These are phyloP conservation scores for Pseudomonodictys pantanalensis DNA, from an alignment of 495 filamentous ascomycete genomes.

Conservation along the genomic window DNA sequence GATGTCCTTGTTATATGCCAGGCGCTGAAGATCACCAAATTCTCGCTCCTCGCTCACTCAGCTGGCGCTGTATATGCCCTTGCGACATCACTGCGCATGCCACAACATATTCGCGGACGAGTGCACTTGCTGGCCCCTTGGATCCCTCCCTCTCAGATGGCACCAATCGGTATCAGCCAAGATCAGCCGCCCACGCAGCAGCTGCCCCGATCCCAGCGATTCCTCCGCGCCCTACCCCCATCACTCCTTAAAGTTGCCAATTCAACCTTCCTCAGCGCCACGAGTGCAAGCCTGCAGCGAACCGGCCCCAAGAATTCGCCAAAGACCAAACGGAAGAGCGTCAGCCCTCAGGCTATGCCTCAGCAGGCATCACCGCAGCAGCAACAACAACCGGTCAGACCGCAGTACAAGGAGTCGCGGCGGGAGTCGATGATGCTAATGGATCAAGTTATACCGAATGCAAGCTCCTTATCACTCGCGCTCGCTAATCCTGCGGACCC, in stretches of 20 bases:
- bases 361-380: conserved; percentile 39
- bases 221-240: conserved; percentile 86
- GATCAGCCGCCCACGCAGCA: conserved; percentile 73
- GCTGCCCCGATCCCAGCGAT: conserved; percentile 86
- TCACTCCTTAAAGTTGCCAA: conserved; percentile 92
- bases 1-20: conserved; percentile 96
- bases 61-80: conserved; percentile 97
- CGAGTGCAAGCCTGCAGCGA: conserved; percentile 82
- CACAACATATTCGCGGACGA: conserved; percentile 89
- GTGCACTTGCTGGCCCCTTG: conserved; percentile 95
- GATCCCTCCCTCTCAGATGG: conserved; percentile 98
- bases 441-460: conserved; percentile 42
- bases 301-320: conserved; percentile 71
- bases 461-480: conserved; percentile 27
- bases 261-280: conserved; percentile 89
- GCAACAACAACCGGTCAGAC: background rate
- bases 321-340: conserved; percentile 26
- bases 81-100: conserved; percentile 91
- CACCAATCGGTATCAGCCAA: conserved; percentile 67
- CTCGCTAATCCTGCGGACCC: conserved; percentile 26
- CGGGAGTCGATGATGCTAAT: conserved; percentile 43
- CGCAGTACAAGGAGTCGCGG: conserved; percentile 28
- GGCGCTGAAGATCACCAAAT: conserved; percentile 86
- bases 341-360: conserved; percentile 33
- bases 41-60: conserved; percentile 96